These are phyloP conservation scores for Amaranthus palmeri DNA, from an alignment of 148 eudicot genomes.

Conservation along the genomic window DNA sequence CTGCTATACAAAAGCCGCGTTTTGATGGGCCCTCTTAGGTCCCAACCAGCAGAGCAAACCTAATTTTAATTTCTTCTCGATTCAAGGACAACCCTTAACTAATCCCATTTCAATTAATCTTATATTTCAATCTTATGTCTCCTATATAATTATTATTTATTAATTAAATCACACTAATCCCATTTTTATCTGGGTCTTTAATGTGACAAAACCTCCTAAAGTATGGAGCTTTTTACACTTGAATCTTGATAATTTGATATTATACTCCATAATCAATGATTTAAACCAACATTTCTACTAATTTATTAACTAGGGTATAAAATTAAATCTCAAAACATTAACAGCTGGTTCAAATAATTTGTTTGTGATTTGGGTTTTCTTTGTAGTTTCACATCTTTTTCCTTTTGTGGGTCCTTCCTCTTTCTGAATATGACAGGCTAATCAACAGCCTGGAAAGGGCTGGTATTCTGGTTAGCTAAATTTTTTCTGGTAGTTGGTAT, in stretches of 20 bases:
- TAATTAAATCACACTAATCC: background rate
- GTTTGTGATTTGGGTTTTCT: slow-evolving; percentile 4
- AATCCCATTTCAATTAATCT: background rate
- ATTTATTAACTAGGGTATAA: slow-evolving; percentile 13
- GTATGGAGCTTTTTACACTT: too few relatives aligned
- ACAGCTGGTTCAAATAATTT: slow-evolving; percentile 19
- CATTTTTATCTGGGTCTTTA: too few relatives aligned
- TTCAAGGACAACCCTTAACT: background rate
- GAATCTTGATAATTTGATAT: too few relatives aligned
- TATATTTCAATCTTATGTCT: too few relatives aligned
- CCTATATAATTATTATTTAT: background rate
- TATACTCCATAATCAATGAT: too few relatives aligned
- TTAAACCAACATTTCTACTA: background rate
- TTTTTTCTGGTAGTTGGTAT: slow-evolving; percentile 27
- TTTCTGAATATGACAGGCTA: slow-evolving; percentile 51
- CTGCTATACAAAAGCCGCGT: slow-evolving; percentile 23
- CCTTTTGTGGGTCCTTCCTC: slow-evolving; percentile 39
- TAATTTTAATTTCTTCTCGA: slow-evolving; percentile 1
- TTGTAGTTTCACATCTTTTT: slow-evolving; percentile 25
- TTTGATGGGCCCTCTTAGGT: slow-evolving; percentile 18
- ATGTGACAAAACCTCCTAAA: too few relatives aligned
- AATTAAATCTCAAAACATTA: slow-evolving; percentile 11
- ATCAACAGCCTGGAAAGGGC: slow-evolving; percentile 92
- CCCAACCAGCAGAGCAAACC: slow-evolving; percentile 19
- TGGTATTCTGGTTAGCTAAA: slow-evolving; percentile 38